These are phyloP conservation scores for Xylariaceae sp. DNA, from an alignment of 2,329 filamentous ascomycete species.

Conservation along the genomic window DNA sequence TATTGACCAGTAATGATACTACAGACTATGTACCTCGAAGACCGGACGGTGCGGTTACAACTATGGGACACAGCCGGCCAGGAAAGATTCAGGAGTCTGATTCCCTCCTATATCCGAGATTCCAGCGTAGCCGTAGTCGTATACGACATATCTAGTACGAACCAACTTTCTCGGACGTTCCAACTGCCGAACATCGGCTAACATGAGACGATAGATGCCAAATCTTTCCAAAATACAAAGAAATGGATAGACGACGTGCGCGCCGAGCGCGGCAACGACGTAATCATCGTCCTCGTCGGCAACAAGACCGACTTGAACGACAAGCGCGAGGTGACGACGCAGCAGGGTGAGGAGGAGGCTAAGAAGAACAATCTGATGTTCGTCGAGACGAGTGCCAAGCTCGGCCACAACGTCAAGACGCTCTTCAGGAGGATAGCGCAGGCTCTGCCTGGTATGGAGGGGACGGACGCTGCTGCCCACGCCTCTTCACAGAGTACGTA, in stretches of 20 bases:
- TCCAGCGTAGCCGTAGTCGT: conserved; percentile 97
- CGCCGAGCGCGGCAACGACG: conserved; percentile 94
- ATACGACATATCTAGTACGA: conserved; percentile 89
- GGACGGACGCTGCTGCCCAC: conserved; percentile 74
- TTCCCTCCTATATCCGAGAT: conserved; percentile 98
- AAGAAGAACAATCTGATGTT: conserved; percentile 99
- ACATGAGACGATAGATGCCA: conserved; percentile 59
- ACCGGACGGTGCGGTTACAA: conserved; percentile 94
- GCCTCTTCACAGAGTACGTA: conserved; percentile 72
- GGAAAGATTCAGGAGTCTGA: conserved; percentile 93
- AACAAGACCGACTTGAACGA: conserved; percentile 99
- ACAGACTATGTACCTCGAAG: conserved; percentile 98
- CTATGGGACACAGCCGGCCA: conserved; percentile 98
- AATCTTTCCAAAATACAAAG: conserved; percentile 96
- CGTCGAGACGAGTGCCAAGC: conserved; percentile 96
- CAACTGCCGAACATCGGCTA: conserved; percentile 11
- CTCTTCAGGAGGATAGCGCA: conserved; percentile 98
- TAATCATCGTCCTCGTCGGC: conserved; percentile 96
- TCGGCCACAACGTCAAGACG: conserved; percentile 96
- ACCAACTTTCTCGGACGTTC: background rate
- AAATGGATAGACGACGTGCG: conserved; percentile 99
- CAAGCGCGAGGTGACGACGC: conserved; percentile 94
- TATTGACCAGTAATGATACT: background rate
- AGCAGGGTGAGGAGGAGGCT: conserved; percentile 95
- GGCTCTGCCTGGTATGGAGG: conserved; percentile 96